These are phyloP conservation scores for Ilyonectria destructans DNA, from an alignment of 2,329 filamentous ascomycete species.

Conservation along the genomic window DNA sequence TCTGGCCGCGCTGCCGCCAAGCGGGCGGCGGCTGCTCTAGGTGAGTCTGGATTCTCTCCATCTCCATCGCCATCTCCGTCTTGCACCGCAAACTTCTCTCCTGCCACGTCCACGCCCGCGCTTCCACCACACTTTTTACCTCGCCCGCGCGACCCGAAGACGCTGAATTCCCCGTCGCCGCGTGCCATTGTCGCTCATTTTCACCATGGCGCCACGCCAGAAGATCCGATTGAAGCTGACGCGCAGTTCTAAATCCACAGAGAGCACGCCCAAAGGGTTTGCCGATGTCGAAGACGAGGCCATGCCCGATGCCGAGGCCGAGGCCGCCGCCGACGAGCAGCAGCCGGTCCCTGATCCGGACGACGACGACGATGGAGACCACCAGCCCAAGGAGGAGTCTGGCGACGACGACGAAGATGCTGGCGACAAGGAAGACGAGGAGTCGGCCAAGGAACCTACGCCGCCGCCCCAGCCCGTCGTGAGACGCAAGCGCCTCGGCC, in stretches of 20 bases:
- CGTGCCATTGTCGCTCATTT: constrained; percentile 25
- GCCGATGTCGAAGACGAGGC: constrained; percentile 57
- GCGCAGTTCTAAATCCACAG: constrained; percentile 52
- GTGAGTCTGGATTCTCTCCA: constrained; percentile 55
- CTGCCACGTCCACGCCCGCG: constrained; percentile 1
- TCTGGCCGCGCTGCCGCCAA: constrained; percentile 70
- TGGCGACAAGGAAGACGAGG: constrained; percentile 59
- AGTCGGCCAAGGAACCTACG: constrained; percentile 67
- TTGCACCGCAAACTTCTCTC: constrained; percentile 19
- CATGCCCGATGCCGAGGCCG: constrained; percentile 50
- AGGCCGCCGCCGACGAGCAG: constrained; percentile 57
- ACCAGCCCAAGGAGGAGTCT: constrained; percentile 69
- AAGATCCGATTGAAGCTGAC: constrained; percentile 56
- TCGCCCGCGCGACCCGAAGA: neutral
- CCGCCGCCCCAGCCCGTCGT: constrained; percentile 75
- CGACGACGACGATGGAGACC: constrained; percentile 62
- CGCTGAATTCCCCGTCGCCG: constrained; percentile 14
- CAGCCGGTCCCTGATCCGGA: constrained; percentile 57
- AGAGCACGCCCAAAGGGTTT: constrained; percentile 61
- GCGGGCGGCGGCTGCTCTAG: constrained; percentile 68
- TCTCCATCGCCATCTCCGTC: constrained; percentile 22
- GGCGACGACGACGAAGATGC: constrained; percentile 58
- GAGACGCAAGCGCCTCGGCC: constrained; percentile 84
- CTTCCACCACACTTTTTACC: neutral
- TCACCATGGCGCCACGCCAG: constrained; percentile 48